These are phyloP conservation scores for Zymoseptoria passerinii DNA, from an alignment of 2,329 filamentous ascomycete genomes.

Conservation along the genomic window DNA sequence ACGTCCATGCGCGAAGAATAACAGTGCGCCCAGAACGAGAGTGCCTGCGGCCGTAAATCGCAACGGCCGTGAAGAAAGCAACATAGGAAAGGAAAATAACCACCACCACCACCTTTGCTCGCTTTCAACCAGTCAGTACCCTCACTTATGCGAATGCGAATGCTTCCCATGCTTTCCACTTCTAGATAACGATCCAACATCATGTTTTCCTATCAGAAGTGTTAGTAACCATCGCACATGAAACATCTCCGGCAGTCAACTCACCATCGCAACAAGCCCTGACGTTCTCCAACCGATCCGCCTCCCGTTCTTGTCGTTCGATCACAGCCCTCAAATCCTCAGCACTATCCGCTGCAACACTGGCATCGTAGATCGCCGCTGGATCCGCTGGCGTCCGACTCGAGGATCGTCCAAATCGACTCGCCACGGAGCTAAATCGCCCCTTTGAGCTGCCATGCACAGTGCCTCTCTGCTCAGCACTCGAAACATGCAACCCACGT, in stretches of 20 bases:
- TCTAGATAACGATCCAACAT: conserved; percentile 39
- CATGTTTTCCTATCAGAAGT: conserved; percentile 39
- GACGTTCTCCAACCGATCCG: conserved; percentile 84
- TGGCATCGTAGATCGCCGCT: conserved; percentile 42
- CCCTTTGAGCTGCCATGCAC: conserved; percentile 10
- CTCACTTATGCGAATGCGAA: conserved; percentile 6
- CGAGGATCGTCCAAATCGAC: conserved; percentile 18
- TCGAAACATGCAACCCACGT: conserved; percentile 1
- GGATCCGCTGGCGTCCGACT: conserved; percentile 18
- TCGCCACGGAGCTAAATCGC: conserved; percentile 23
- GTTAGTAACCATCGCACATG: not conserved
- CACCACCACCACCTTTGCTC: too few relatives aligned
- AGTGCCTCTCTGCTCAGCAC: conserved; percentile 1
- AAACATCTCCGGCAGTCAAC: conserved; percentile 27
- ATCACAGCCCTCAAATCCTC: conserved; percentile 76
- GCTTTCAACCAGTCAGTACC: not conserved
- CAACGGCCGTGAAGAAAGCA: not conserved
- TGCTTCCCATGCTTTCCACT: conserved; percentile 10
- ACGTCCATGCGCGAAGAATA: not conserved
- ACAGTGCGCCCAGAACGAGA: not conserved
- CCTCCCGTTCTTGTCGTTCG: conserved; percentile 65
- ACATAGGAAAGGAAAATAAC: not conserved
- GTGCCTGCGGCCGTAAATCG: not conserved
- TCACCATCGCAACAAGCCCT: conserved; percentile 94
- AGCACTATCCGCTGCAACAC: conserved; percentile 51